phyloP scores from a whole-genome alignment of 306 rosid species.

The Gastrolobium bilobum region DNA sequence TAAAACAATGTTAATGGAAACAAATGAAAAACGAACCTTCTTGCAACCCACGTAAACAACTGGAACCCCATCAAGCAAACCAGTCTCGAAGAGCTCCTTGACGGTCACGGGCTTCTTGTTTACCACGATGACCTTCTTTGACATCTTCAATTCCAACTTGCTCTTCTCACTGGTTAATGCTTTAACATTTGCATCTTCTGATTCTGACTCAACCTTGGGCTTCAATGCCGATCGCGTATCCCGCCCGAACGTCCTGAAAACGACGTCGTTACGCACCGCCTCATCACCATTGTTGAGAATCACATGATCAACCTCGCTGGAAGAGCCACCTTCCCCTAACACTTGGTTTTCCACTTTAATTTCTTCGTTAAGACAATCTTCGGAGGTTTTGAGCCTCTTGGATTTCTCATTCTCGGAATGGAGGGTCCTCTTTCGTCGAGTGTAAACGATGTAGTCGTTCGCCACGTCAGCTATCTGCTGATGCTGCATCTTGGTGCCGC shows the following conservation, averaged over 20 bases:
- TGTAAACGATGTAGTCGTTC: constrained; percentile 82
- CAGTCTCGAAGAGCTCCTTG: constrained; percentile 92
- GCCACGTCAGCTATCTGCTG: constrained; percentile 42
- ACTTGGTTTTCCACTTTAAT: constrained; percentile 5
- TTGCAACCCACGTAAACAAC: constrained; percentile 90
- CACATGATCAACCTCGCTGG: too few species aligned
- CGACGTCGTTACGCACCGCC: constrained; percentile 43
- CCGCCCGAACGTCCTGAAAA: constrained; percentile 50
- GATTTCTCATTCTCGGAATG: constrained; percentile 46
- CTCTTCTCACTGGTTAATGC: constrained; percentile 5
- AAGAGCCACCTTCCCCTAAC: constrained; percentile 42
- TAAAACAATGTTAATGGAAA: not conserved
- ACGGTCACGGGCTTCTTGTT: constrained; percentile 75
- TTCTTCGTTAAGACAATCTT: not conserved
- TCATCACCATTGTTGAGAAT: not conserved
- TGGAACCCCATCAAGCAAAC: constrained; percentile 90
- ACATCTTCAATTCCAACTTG: constrained; percentile 60
- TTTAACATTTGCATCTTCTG: constrained; percentile 22
- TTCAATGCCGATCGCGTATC: constrained; percentile 59
- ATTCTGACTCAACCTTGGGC: constrained; percentile 43
- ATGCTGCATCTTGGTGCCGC: not conserved
- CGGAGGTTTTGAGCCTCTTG: constrained; percentile 42
- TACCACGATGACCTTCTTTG: constrained; percentile 63
- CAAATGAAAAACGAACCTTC: constrained; percentile 62
- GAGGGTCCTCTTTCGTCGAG: constrained; percentile 65